These are phyloP conservation scores for Ceratocystis albifundus DNA, from an alignment of 2,329 filamentous ascomycete genomes.

Conservation along the genomic window DNA sequence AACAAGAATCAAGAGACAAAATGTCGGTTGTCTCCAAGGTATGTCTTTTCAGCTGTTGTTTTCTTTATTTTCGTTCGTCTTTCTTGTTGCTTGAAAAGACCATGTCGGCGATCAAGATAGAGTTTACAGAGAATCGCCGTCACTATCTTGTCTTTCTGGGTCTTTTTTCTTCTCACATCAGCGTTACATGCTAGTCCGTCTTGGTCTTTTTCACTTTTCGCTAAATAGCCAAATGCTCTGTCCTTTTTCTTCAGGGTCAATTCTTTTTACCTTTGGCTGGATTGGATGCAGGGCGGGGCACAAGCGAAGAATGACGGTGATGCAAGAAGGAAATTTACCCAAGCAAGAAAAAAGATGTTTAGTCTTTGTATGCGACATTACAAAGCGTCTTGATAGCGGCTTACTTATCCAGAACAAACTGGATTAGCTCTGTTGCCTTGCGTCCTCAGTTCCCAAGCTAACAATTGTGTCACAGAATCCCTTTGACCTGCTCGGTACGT, in stretches of 20 bases:
- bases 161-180: neutral
- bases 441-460: neutral
- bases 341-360: too few species aligned
- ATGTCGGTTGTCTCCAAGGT: conserved; percentile 54
- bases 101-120: neutral
- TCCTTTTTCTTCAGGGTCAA: neutral
- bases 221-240: neutral
- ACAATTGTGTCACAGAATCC: conserved; percentile 55
- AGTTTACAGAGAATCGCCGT: too few species aligned
- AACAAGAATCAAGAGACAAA: conserved; percentile 37
- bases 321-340: neutral
- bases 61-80: neutral
- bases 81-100: neutral
- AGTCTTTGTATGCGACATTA: too few species aligned
- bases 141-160: neutral
- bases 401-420: too few species aligned
- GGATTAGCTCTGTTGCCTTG: too few species aligned
- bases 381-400: too few species aligned
- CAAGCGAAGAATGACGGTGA: neutral
- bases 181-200: neutral
- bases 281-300: neutral
- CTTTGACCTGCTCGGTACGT: conserved; percentile 94
- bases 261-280: neutral
- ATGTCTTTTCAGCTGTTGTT: conserved; percentile 28
- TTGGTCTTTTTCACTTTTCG: neutral